phyloP scores from a whole-genome alignment of 352 stramenopile genomes.

The Pythium apleroticum region DNA sequence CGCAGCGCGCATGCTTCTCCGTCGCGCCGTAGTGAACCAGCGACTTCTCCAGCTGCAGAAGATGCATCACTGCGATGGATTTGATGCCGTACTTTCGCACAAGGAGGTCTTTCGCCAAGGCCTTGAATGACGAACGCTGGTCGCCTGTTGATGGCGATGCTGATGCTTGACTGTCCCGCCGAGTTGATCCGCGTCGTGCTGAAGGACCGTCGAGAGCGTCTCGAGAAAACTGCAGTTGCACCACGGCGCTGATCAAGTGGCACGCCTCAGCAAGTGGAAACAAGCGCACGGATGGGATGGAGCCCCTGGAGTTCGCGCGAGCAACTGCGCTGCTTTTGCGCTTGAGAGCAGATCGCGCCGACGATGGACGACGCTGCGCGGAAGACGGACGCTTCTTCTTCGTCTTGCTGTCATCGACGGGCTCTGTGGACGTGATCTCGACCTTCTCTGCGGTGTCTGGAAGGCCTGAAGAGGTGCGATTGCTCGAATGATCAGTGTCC shows the following conservation, averaged over 20 bases:
- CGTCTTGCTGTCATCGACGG: not conserved
- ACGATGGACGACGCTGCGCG: constrained; percentile 24
- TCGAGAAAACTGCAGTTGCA: constrained; percentile 65
- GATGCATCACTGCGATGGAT: constrained; percentile 69
- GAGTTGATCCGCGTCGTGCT: constrained; percentile 8
- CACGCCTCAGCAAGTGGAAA: constrained; percentile 63
- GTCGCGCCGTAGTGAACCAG: constrained; percentile 51
- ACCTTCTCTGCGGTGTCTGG: not conserved
- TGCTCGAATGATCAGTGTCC: not conserved
- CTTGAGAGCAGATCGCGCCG: not conserved
- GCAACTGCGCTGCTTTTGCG: constrained; percentile 9
- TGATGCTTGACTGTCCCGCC: constrained; percentile 21
- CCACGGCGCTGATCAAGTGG: constrained; percentile 53
- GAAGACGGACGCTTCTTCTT: constrained; percentile 17
- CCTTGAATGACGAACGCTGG: constrained; percentile 50
- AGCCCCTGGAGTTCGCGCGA: constrained; percentile 31
- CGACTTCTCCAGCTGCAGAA: constrained; percentile 65
- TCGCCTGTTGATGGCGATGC: constrained; percentile 37
- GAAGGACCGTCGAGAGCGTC: constrained; percentile 32
- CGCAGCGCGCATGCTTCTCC: constrained; percentile 51
- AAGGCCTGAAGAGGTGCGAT: not conserved
- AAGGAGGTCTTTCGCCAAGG: constrained; percentile 59
- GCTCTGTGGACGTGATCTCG: not conserved
- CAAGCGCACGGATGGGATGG: constrained; percentile 34
- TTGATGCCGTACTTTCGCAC: constrained; percentile 74